Evolutionary conservation across 2,329 filamentous ascomycete species (phyloP).

Genomic region (Trichoderma sp.): DNA sequence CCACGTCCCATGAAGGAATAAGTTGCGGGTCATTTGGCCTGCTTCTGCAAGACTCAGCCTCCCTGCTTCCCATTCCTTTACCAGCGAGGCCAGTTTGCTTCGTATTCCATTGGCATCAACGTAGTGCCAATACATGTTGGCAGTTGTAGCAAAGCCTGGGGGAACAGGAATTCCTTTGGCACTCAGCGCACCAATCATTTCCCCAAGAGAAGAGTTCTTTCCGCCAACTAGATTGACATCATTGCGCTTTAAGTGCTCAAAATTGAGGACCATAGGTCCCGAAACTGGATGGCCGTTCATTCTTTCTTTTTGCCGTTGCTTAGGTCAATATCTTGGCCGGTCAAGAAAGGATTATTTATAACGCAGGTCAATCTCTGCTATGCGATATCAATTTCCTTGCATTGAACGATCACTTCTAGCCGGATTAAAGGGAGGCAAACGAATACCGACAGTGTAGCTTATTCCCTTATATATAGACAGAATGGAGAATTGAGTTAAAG

Average conservation of each 20-base stretch:
- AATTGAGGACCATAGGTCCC: background rate
- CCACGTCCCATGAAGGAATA: conserved; percentile 37
- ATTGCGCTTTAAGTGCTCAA: background rate
- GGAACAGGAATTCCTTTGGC: conserved; percentile 36
- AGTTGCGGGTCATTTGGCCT: conserved; percentile 32
- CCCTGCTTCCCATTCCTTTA: conserved; percentile 35
- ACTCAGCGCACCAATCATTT: conserved; percentile 38
- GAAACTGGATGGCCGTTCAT: background rate
- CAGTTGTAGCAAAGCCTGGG: conserved; percentile 39
- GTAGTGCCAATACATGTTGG: conserved; percentile 37
- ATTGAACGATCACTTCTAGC: background rate
- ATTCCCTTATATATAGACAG: background rate
- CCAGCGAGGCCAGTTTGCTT: conserved; percentile 31
- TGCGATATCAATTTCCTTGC: background rate
- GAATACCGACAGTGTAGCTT: background rate
- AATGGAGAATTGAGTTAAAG: background rate
- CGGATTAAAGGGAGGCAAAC: background rate
- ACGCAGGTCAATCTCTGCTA: background rate
- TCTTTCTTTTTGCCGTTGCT: background rate
- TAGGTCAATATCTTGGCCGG: background rate
- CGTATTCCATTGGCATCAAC: conserved; percentile 37
- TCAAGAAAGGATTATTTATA: background rate
- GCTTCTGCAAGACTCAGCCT: conserved; percentile 34
- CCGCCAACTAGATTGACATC: conserved; percentile 36
- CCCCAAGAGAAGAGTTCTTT: conserved; percentile 42